phyloP scores from a whole-genome alignment of 306 rosid genomes.

The Prunus mume region DNA sequence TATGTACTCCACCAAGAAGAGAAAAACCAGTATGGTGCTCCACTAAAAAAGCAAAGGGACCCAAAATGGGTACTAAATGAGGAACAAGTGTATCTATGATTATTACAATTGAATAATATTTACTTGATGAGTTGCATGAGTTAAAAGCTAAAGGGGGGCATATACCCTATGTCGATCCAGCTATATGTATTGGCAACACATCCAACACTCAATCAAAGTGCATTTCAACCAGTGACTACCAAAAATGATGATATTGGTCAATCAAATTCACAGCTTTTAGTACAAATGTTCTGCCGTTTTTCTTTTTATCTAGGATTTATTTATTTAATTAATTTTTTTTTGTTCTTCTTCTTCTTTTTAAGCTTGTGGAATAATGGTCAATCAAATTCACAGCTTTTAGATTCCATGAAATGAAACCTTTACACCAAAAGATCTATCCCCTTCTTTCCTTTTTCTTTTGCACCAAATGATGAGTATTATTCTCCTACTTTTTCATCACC shows the following conservation, averaged over 20 bases:
- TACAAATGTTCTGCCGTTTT: not conserved
- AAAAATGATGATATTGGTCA: not conserved
- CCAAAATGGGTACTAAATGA: not conserved
- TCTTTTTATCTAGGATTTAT: not conserved
- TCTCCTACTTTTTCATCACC: not conserved
- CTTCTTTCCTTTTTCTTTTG: not conserved
- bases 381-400: not conserved
- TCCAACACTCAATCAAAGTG: not conserved
- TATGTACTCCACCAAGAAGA: not conserved
- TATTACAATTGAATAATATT: not conserved
- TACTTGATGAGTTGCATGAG: not conserved
- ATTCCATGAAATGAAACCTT: not conserved
- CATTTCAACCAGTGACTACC: not conserved
- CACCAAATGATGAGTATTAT: not conserved
- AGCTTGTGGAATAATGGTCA: not conserved
- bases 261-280: too few relatives aligned
- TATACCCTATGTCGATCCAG: not conserved
- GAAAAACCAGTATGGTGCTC: constrained; percentile 14
- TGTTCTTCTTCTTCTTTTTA: not conserved
- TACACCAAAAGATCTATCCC: too few relatives aligned
- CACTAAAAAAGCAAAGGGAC: constrained; percentile 18
- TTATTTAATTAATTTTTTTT: too few relatives aligned
- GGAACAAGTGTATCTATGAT: not conserved
- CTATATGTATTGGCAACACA: not conserved
- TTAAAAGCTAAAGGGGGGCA: not conserved